Percentiles rank a stretch among this genome's conserved stretches.
Evolutionary conservation across 2,329 filamentous ascomycete genomes (phyloP).

Genomic region (Nemania diffusa): DNA sequence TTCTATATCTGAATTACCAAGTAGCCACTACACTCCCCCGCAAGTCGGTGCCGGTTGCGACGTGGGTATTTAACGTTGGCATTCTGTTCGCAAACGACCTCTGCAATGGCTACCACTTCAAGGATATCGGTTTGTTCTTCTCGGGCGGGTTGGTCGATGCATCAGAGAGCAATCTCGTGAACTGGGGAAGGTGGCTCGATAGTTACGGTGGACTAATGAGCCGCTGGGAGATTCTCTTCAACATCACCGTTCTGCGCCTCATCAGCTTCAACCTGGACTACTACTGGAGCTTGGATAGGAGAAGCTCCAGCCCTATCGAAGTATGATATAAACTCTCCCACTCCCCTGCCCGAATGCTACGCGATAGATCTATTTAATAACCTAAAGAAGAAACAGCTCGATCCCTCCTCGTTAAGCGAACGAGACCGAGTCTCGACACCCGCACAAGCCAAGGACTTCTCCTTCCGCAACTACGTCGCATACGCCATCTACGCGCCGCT

Average conservation of each 20-base stretch:
- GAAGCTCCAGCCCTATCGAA: constrained; percentile 76
- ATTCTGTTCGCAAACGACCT: constrained; percentile 93
- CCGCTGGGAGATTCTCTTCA: constrained; percentile 98
- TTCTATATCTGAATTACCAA: constrained; percentile 84
- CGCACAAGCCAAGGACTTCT: constrained; percentile 76
- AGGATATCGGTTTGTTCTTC: constrained; percentile 61
- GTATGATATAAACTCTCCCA: constrained; percentile 64
- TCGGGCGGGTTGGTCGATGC: constrained; percentile 50
- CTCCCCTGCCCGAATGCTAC: not conserved
- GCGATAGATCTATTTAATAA: constrained; percentile 63
- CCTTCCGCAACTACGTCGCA: constrained; percentile 86
- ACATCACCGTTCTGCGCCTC: constrained; percentile 89
- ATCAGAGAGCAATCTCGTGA: constrained; percentile 58
- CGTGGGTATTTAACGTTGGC: constrained; percentile 90
- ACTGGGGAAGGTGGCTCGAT: constrained; percentile 79
- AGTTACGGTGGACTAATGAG: constrained; percentile 82
- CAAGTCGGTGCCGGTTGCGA: constrained; percentile 75
- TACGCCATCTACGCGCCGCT: constrained; percentile 93
- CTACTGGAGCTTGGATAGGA: constrained; percentile 84
- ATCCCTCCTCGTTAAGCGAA: constrained; percentile 87
- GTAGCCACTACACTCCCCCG: constrained; percentile 79
- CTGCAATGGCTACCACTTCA: constrained; percentile 78
- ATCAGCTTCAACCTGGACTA: constrained; percentile 98
- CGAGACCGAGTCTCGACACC: constrained; percentile 84
- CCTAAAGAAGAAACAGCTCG: constrained; percentile 95